Evolutionary conservation across 208 protist species (phyloP).

Genomic region (Acanthamoeba healyi): DNA sequence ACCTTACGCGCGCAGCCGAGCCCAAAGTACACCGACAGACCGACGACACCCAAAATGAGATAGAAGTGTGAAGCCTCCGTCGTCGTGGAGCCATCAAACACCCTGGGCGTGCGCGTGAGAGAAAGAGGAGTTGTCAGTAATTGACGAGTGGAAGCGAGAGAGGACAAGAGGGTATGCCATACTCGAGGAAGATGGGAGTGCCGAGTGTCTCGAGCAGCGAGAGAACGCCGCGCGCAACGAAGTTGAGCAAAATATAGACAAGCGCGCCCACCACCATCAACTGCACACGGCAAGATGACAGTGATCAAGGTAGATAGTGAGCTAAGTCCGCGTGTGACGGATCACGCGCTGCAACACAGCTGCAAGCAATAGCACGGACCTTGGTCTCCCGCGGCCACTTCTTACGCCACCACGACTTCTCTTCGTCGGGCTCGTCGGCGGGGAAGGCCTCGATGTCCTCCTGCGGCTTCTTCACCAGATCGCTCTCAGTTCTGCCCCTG

Average conservation of each 20-base stretch:
- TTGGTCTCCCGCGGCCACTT: constrained; percentile 22
- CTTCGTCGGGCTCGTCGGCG: neutral
- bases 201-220: constrained; percentile 39
- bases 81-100: neutral
- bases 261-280: constrained; percentile 29
- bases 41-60: constrained; percentile 16
- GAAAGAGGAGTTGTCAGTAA: too few species aligned
- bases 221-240: constrained; percentile 51
- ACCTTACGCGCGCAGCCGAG: constrained; percentile 20
- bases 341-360: too few species aligned
- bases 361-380: neutral
- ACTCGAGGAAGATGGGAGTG: constrained; percentile 25
- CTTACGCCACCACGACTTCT: neutral
- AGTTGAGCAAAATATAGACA: constrained; percentile 47
- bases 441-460: neutral
- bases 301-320: neutral
- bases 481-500: neutral
- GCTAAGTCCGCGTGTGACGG: too few species aligned
- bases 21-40: constrained; percentile 40
- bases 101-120: neutral
- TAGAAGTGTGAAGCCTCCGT: constrained; percentile 44
- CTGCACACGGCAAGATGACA: neutral
- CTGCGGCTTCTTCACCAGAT: neutral
- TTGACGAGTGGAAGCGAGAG: too few species aligned
- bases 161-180: neutral